Evolutionary conservation across 768 basidiomycete genomes (phyloP).

Genomic region (Naganishia kalamii): DNA sequence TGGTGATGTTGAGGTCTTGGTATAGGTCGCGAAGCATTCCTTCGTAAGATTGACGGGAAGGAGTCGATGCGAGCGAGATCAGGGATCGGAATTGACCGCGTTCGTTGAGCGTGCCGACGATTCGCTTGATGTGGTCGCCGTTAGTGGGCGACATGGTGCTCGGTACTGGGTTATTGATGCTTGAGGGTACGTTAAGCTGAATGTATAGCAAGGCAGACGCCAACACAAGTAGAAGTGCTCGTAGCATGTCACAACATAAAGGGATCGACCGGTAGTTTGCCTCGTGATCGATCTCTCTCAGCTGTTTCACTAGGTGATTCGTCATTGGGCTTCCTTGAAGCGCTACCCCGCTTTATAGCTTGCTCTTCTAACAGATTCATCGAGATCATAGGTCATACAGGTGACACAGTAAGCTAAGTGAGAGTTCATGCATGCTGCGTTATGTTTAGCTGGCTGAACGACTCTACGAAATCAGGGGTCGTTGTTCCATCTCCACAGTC

Average conservation of each 20-base stretch:
- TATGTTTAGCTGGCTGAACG: neutral
- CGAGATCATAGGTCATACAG: too few relatives aligned
- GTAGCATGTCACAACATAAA: too few relatives aligned
- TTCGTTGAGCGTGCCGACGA: conserved; percentile 8
- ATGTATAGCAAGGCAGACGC: neutral
- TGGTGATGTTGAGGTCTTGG: neutral
- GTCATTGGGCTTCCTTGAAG: too few relatives aligned
- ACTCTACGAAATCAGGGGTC: neutral
- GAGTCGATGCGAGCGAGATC: neutral
- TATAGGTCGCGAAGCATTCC: neutral
- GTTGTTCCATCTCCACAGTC: neutral
- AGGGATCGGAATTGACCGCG: neutral
- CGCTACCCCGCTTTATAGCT: too few relatives aligned
- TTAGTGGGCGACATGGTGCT: neutral
- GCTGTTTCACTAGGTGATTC: too few relatives aligned
- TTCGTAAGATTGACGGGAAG: neutral
- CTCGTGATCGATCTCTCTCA: too few relatives aligned
- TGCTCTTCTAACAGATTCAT: too few relatives aligned
- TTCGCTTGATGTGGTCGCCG: neutral
- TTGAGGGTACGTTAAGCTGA: neutral
- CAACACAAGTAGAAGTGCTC: too few relatives aligned
- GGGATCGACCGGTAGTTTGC: too few relatives aligned
- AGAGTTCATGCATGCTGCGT: neutral
- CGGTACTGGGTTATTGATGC: neutral
- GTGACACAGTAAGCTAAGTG: too few relatives aligned